Conservation (phyloP, 2,329 filamentous ascomycete species). For the Periglandula ipomoeae region DNA sequence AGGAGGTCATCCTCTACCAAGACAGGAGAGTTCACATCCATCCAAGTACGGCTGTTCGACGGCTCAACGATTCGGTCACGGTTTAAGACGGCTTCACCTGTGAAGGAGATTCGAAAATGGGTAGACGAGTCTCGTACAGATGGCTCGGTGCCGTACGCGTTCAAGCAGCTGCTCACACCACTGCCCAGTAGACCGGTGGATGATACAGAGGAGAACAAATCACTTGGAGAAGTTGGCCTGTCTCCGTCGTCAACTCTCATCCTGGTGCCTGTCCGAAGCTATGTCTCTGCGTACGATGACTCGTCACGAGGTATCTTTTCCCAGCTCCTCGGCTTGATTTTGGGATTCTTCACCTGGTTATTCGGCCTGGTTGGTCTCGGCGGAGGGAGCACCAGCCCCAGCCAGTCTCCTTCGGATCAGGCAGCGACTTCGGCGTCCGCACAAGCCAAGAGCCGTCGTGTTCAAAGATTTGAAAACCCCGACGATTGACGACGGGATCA, state of each 20-base stretch:
- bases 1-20: slow-evolving; percentile 20
- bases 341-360: slow-evolving; percentile 27
- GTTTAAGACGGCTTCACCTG: slow-evolving; percentile 55
- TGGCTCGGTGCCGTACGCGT: slow-evolving; percentile 60
- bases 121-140: slow-evolving; percentile 55
- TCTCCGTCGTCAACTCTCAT: slow-evolving; percentile 75
- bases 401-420: neutral
- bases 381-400: slow-evolving; percentile 7
- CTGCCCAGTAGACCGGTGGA: slow-evolving; percentile 66
- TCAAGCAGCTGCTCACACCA: slow-evolving; percentile 77
- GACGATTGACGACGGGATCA: slow-evolving; percentile 46
- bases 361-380: slow-evolving; percentile 22
- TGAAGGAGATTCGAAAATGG: slow-evolving; percentile 67
- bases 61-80: slow-evolving; percentile 67
- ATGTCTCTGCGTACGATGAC: slow-evolving; percentile 31
- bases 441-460: slow-evolving; percentile 16
- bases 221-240: slow-evolving; percentile 61
- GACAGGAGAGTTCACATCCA: slow-evolving; percentile 31
- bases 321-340: slow-evolving; percentile 20
- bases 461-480: slow-evolving; percentile 32
- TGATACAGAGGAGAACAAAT: slow-evolving; percentile 61
- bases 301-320: slow-evolving; percentile 19
- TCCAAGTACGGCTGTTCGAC: slow-evolving; percentile 78
- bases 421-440: slow-evolving; percentile 7
- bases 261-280: slow-evolving; percentile 57